Conservation (phyloP, 164 flowering plant species). For the Platanus orientalis region DNA sequence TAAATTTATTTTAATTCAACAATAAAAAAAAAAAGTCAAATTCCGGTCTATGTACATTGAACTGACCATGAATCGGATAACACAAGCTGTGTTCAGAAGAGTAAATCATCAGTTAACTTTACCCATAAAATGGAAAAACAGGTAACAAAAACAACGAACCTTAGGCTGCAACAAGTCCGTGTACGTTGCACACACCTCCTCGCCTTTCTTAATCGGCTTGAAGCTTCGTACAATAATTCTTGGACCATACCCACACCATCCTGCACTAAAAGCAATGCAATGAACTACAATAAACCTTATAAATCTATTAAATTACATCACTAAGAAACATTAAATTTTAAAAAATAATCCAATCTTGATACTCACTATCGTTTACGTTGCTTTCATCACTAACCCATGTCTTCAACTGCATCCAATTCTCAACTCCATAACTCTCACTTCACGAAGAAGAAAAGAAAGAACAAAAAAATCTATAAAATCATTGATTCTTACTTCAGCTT, state of each 20-base stretch:
- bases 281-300: no score
- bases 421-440: conserved; percentile 1
- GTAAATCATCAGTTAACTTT: neutral
- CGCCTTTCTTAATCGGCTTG: conserved; percentile 50
- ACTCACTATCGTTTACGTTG: conserved; percentile 15
- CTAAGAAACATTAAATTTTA: neutral
- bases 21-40: neutral
- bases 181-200: conserved; percentile 58
- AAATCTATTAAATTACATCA: conserved; percentile 1
- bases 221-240: conserved; percentile 53
- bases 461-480: no score
- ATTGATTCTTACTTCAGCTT: conserved; percentile 5
- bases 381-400: conserved; percentile 12
- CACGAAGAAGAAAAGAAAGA: neutral
- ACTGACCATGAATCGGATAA: neutral
- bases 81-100: neutral
- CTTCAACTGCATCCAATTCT: conserved; percentile 17
- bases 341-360: conserved; percentile 6
- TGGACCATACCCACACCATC: conserved; percentile 38
- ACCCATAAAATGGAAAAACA: neutral
- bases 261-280: conserved; percentile 18
- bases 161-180: conserved; percentile 66
- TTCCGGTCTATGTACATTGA: neutral
- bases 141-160: conserved; percentile 29
- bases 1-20: neutral